Percentiles rank a stretch among this genome's conserved stretches.
These are phyloP conservation scores for Lithohypha guttulata DNA, from an alignment of 2,329 filamentous ascomycete species.

Conservation along the genomic window DNA sequence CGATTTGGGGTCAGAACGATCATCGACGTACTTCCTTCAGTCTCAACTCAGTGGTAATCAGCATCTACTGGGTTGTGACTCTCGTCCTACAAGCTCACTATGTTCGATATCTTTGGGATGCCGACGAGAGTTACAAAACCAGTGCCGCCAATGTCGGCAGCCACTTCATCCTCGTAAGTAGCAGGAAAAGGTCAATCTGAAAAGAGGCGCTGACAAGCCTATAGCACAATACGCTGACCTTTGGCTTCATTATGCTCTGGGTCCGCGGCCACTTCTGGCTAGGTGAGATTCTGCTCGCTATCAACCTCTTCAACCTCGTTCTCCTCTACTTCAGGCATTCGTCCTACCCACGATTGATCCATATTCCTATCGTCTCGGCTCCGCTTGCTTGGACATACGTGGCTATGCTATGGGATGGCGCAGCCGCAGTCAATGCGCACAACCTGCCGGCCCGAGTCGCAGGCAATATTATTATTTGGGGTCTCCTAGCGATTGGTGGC, in stretches of 20 bases:
- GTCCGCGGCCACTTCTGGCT: conserved; percentile 63
- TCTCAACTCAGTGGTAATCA: conserved; percentile 51
- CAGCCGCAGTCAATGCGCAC: conserved; percentile 63
- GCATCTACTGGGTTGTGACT: conserved; percentile 70
- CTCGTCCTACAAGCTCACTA: conserved; percentile 68
- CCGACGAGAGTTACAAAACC: conserved; percentile 50
- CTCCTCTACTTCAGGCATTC: conserved; percentile 72
- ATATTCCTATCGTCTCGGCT: conserved; percentile 62
- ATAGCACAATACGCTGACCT: conserved; percentile 66
- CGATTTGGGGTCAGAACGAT: conserved; percentile 66
- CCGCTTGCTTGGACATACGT: conserved; percentile 81
- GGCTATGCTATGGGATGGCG: conserved; percentile 80
- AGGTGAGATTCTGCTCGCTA: conserved; percentile 62
- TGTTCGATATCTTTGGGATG: conserved; percentile 63
- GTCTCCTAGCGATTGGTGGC: conserved; percentile 61
- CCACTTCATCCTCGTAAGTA: conserved; percentile 58
- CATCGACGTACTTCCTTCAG: conserved; percentile 61
- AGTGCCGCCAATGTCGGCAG: conserved; percentile 66
- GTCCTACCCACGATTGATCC: conserved; percentile 61
- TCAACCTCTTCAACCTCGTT: conserved; percentile 74
- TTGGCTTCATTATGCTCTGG: conserved; percentile 75
- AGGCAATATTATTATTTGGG: conserved; percentile 83
- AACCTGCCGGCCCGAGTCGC: conserved; percentile 62
- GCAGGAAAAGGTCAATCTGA: background rate
- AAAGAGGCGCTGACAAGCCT: background rate